phyloP scores from a whole-genome alignment of 2,329 filamentous ascomycete species.

The Didymella pomorum region DNA sequence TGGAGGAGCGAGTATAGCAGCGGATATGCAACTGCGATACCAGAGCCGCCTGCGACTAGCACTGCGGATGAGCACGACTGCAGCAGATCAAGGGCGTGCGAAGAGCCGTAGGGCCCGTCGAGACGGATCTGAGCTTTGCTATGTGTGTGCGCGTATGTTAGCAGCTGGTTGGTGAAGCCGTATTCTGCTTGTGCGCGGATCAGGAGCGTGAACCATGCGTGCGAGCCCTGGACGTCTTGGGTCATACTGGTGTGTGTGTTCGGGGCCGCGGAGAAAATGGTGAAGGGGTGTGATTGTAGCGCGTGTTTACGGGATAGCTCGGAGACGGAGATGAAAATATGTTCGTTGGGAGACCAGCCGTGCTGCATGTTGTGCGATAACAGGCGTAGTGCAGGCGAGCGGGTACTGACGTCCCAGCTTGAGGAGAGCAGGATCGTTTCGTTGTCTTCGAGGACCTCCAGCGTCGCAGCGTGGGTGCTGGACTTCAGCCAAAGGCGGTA shows the following conservation, averaged over 20 bases:
- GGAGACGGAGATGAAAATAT: constrained; percentile 69
- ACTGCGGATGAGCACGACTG: constrained; percentile 60
- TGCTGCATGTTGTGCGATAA: constrained; percentile 50
- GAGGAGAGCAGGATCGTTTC: constrained; percentile 62
- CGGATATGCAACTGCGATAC: constrained; percentile 70
- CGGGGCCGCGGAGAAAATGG: constrained; percentile 68
- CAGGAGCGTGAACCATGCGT: constrained; percentile 65
- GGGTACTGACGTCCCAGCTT: constrained; percentile 51
- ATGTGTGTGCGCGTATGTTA: constrained; percentile 59
- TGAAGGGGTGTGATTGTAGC: constrained; percentile 72
- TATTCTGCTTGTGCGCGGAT: constrained; percentile 62
- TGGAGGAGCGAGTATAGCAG: constrained; percentile 62
- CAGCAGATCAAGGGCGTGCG: constrained; percentile 63
- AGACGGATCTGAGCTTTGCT: constrained; percentile 59
- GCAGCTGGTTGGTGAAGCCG: constrained; percentile 66
- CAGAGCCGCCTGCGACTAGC: constrained; percentile 69
- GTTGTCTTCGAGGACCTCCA: constrained; percentile 64
- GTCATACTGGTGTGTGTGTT: constrained; percentile 36
- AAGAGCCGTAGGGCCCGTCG: constrained; percentile 72
- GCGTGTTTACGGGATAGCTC: constrained; percentile 60
- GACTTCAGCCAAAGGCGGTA: constrained; percentile 65
- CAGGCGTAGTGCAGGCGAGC: constrained; percentile 18
- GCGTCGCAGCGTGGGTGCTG: constrained; percentile 57
- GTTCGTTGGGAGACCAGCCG: constrained; percentile 69
- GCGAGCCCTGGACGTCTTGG: constrained; percentile 35